These are phyloP conservation scores for Xylaria sp. DNA, from an alignment of 2,329 filamentous ascomycete species.

Conservation along the genomic window DNA sequence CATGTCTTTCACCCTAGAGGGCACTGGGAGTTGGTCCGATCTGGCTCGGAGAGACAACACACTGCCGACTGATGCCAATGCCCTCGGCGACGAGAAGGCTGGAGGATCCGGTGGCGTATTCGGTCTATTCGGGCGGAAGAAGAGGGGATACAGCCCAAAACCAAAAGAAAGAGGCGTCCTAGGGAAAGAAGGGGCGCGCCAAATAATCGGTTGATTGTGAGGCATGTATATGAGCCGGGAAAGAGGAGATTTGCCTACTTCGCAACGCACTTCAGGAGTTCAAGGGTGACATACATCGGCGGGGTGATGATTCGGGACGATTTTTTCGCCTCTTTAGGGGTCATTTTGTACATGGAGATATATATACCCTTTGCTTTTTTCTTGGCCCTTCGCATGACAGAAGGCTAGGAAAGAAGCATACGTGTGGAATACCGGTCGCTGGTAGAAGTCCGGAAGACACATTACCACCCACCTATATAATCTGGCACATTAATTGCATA, in stretches of 20 bases:
- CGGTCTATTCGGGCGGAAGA: constrained; percentile 89
- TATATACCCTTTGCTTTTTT: constrained; percentile 39
- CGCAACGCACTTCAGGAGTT: constrained; percentile 40
- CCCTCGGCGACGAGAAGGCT: constrained; percentile 62
- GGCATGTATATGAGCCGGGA: constrained; percentile 15
- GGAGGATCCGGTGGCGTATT: constrained; percentile 80
- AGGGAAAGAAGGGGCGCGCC: constrained; percentile 92
- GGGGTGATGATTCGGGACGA: constrained; percentile 30
- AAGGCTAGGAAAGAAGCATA: constrained; percentile 31
- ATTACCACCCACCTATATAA: constrained; percentile 32
- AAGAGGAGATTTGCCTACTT: constrained; percentile 32
- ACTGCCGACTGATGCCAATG: constrained; percentile 73
- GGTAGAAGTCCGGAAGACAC: constrained; percentile 26
- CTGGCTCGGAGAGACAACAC: constrained; percentile 86
- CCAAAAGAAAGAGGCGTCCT: constrained; percentile 92
- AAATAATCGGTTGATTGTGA: constrained; percentile 72
- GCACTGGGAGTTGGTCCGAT: constrained; percentile 90
- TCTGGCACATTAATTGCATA: constrained; percentile 31
- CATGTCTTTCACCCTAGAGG: constrained; percentile 90
- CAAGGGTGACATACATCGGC: constrained; percentile 38
- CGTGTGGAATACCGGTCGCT: constrained; percentile 26
- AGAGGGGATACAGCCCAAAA: constrained; percentile 92
- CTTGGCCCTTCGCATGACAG: constrained; percentile 24
- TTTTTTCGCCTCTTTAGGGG: constrained; percentile 32
- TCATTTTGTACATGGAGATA: constrained; percentile 38